phyloP scores from a whole-genome alignment of 1,139 yeast genomes.

The Geotrichum candidum region DNA sequence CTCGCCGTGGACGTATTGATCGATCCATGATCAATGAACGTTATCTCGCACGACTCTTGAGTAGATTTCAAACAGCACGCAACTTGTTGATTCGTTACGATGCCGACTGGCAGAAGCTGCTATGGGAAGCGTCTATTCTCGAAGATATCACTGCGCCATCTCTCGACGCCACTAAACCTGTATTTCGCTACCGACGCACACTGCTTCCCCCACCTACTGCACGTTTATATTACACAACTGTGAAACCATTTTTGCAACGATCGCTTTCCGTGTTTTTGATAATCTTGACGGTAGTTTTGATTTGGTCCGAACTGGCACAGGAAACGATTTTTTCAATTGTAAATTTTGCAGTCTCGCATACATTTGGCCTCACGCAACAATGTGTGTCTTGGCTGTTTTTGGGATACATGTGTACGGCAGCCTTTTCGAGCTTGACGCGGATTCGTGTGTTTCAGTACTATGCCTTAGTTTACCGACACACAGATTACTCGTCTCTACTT shows the following conservation, averaged over 20 bases:
- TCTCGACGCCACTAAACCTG: constrained; percentile 18
- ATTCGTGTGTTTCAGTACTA: constrained; percentile 69
- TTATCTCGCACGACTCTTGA: constrained; percentile 27
- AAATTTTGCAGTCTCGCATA: constrained; percentile 41
- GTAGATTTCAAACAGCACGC: constrained; percentile 26
- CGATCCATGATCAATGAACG: constrained; percentile 28
- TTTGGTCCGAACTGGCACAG: constrained; percentile 71
- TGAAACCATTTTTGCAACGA: constrained; percentile 46
- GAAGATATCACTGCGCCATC: constrained; percentile 31
- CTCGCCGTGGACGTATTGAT: constrained; percentile 22
- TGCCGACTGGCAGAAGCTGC: constrained; percentile 38
- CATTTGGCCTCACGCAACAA: constrained; percentile 34
- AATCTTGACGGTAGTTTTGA: constrained; percentile 47
- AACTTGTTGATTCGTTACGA: constrained; percentile 33
- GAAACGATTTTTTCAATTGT: constrained; percentile 60
- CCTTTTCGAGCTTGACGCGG: constrained; percentile 61
- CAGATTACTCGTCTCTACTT: constrained; percentile 68
- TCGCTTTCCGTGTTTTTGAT: constrained; percentile 39
- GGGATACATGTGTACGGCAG: constrained; percentile 60
- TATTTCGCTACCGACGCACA: constrained; percentile 31
- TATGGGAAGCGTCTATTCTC: constrained; percentile 36
- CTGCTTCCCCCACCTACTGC: constrained; percentile 37
- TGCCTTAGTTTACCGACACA: constrained; percentile 58
- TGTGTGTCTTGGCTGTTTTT: constrained; percentile 43
- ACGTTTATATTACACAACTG: constrained; percentile 38